phyloP scores from a whole-genome alignment of 257 asterid species.

The Eucommia ulmoides region DNA sequence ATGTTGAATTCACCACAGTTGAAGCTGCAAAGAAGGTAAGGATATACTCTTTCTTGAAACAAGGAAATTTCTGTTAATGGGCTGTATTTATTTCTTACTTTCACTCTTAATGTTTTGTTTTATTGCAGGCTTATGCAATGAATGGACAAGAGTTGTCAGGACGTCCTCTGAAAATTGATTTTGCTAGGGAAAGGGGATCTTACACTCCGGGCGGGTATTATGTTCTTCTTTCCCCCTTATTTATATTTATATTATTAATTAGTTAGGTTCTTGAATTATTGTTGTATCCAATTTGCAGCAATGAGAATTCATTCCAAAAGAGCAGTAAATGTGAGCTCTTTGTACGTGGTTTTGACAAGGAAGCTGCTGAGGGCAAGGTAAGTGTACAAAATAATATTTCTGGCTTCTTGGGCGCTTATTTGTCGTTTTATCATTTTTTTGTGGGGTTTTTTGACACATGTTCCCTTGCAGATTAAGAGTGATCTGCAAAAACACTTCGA shows the following conservation, averaged over 20 bases:
- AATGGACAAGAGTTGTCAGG: constrained; percentile 64
- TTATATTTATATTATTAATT: not conserved
- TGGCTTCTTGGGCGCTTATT: not conserved
- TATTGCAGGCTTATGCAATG: constrained; percentile 47
- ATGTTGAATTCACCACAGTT: not conserved
- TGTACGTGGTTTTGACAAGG: constrained; percentile 56
- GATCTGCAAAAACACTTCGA: constrained; percentile 55
- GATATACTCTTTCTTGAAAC: not conserved
- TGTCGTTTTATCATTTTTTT: not conserved
- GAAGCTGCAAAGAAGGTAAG: not conserved
- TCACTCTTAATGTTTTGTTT: not conserved
- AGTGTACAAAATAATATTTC: constrained; percentile 5
- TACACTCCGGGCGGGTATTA: constrained; percentile 57
- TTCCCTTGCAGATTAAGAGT: constrained; percentile 41
- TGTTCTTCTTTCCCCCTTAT: not conserved
- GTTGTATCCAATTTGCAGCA: constrained; percentile 12
- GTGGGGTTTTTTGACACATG: not conserved
- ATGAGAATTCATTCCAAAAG: constrained; percentile 33
- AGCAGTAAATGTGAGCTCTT: constrained; percentile 28
- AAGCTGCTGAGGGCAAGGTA: constrained; percentile 41
- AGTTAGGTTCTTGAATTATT: not conserved
- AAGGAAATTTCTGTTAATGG: not conserved
- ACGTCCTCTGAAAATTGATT: constrained; percentile 56
- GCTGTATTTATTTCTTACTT: not conserved
- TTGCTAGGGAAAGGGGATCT: constrained; percentile 49